Evolutionary conservation across 2,329 filamentous ascomycete species (phyloP), one percentile per base, ranked within the genome.

Genomic region (Aspergillus neotritici): DNA sequence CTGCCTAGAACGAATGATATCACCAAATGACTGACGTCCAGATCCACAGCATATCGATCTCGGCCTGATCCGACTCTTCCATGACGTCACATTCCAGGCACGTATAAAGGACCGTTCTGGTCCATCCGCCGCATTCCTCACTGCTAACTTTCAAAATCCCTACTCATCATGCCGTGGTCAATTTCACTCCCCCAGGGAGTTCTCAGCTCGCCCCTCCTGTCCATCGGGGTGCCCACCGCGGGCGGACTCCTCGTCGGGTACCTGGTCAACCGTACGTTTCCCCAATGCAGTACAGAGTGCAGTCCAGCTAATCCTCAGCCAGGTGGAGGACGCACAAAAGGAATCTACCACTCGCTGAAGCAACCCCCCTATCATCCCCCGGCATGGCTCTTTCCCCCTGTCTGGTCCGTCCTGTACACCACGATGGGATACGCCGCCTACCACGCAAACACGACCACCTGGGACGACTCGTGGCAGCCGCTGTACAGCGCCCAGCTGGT

Each of bases 341-440:
- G 55, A 25, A 64, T 62, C 31, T 72, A 72, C 54, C 32, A 50
- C 15, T 51, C 57, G 0, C 52, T 72, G 13, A 61, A 62, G 28
- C 67, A 71, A 47, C 77, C 77, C 0, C 76, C 77, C n/a, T 61
- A 73, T 36, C 67, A 72, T 40, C 78, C 78, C 6, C 78, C 78
- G 5, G 68, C 75, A 29, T 77, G 73, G 68, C 62, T 80, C 29
- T 82, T 81, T 52, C 76, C 74, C 3, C 77, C 78, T 9, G 72
- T 74, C 41, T 82, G 78, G 79, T 79, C 77, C 7, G 50, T 68
- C 3, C 68, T 83, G 12, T 82, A 82, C 58, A 71, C 71, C 2
- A 65, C 86, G 14, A 96, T 95, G 87, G 91, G 91, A 46, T 96
- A 93, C 66, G 84, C 87, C 15, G 83, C 88, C 30, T 83, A 95